Evolutionary conservation across 2,329 filamentous ascomycete genomes (phyloP).

Genomic region (Atkinsonella hypoxylon): DNA sequence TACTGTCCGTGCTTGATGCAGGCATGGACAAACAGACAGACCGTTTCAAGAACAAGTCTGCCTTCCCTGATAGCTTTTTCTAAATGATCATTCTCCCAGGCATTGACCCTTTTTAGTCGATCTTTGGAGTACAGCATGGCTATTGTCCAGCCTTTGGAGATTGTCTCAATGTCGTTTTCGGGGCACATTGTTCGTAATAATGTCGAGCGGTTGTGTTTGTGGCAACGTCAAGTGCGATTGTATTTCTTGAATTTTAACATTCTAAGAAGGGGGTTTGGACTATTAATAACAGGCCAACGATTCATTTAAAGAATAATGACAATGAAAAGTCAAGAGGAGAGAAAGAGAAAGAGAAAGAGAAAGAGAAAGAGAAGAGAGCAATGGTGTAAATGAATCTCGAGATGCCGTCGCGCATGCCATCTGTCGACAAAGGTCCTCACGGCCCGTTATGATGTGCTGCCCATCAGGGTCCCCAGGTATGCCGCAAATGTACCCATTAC

Average conservation of each 20-base stretch:
- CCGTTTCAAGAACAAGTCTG: conserved; percentile 24
- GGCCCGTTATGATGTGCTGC: not conserved
- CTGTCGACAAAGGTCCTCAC: conserved; percentile 7
- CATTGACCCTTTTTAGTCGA: conserved; percentile 20
- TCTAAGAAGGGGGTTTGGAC: no score
- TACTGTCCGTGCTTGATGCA: conserved; percentile 26
- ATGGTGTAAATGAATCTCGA: not conserved
- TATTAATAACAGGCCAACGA: no score
- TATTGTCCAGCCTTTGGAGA: conserved; percentile 25
- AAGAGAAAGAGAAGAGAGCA: not conserved
- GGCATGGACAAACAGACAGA: conserved; percentile 28
- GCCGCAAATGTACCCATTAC: not conserved
- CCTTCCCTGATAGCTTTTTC: conserved; percentile 21
- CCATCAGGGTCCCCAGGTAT: not conserved
- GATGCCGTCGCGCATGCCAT: not conserved
- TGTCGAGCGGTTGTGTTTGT: not conserved
- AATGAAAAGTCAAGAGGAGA: not conserved
- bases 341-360: not conserved
- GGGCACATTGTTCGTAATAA: conserved; percentile 8
- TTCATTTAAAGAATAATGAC: not conserved
- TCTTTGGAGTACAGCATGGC: conserved; percentile 25
- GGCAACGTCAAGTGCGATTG: not conserved
- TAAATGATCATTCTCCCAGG: conserved; percentile 21
- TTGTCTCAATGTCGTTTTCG: conserved; percentile 21
- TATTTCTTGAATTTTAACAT: not conserved